phyloP scores from a whole-genome alignment of 176 grass and related monocot genomes.

The Eragrostis nindensis region DNA sequence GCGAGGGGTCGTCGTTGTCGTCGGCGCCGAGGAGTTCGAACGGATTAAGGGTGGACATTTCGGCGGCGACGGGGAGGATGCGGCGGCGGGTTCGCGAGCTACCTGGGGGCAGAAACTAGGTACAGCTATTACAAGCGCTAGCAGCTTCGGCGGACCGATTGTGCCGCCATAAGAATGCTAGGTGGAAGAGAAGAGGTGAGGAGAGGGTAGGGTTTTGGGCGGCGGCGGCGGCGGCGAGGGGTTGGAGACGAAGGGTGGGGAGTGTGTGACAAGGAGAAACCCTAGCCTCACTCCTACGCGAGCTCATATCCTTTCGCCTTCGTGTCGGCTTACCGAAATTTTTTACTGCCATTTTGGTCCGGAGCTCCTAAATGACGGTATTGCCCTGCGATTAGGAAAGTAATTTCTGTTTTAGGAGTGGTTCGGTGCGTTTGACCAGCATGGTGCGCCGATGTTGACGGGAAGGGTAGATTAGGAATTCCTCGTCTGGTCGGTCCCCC shows the following conservation, averaged over 20 bases:
- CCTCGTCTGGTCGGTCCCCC: background rate
- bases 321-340: conserved; percentile 33
- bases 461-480: conserved; percentile 29
- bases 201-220: conserved; percentile 41
- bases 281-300: conserved; percentile 67
- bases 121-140: conserved; percentile 14
- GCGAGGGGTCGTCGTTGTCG: conserved; percentile 84
- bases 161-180: conserved; percentile 42
- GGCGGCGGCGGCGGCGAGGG: conserved; percentile 38
- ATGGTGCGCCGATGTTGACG: background rate
- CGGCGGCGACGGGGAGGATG: background rate
- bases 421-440: background rate
- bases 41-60: conserved; percentile 64
- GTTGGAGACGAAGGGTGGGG: conserved; percentile 16
- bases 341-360: background rate
- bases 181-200: background rate
- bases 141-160: conserved; percentile 30
- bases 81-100: background rate
- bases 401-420: background rate
- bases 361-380: background rate
- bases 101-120: background rate
- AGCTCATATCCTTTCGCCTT: conserved; percentile 46
- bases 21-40: conserved; percentile 75
- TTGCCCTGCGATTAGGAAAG: background rate
- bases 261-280: conserved; percentile 49